phyloP scores from a whole-genome alignment of 768 basidiomycete species.

The Xanthoconium purpureum region DNA sequence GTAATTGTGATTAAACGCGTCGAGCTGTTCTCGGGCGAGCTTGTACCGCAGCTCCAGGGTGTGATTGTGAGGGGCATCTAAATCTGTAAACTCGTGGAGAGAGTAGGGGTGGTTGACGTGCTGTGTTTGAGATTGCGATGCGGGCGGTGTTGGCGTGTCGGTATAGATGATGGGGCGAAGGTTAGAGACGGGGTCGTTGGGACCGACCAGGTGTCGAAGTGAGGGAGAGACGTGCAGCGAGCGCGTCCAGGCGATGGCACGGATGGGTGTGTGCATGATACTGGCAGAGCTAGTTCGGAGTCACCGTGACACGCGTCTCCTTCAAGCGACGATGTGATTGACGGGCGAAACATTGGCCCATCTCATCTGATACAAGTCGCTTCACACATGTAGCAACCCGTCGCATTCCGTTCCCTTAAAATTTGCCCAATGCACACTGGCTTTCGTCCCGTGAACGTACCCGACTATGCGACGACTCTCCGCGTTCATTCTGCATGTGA shows the following conservation, averaged over 20 bases:
- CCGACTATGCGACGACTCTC: conserved; percentile 10
- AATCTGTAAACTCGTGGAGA: conserved; percentile 59
- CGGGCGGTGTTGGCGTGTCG: conserved; percentile 41
- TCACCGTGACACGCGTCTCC: no score
- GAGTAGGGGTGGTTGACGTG: conserved; percentile 66
- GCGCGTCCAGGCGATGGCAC: conserved; percentile 1
- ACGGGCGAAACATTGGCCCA: neutral
- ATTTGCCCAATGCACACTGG: neutral
- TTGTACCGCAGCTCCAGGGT: conserved; percentile 66
- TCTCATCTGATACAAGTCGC: neutral
- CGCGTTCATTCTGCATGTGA: conserved; percentile 31
- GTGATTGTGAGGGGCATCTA: conserved; percentile 32
- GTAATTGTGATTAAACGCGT: conserved; percentile 73
- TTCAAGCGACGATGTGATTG: neutral
- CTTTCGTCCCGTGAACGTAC: no score
- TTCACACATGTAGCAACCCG: neutral
- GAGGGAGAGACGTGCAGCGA: conserved; percentile 26
- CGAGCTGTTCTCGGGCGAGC: conserved; percentile 66
- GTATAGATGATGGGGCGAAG: conserved; percentile 78
- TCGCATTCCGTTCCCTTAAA: neutral
- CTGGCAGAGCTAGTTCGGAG: no score
- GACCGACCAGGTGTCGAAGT: conserved; percentile 50
- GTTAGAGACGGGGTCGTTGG: conserved; percentile 76
- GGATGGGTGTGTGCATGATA: neutral
- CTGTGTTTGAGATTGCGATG: conserved; percentile 24